Percentiles rank a stretch among this genome's conserved stretches.
phyloP scores from a whole-genome alignment of 116 monocot genomes.

The Dioscorea cayenensis region DNA sequence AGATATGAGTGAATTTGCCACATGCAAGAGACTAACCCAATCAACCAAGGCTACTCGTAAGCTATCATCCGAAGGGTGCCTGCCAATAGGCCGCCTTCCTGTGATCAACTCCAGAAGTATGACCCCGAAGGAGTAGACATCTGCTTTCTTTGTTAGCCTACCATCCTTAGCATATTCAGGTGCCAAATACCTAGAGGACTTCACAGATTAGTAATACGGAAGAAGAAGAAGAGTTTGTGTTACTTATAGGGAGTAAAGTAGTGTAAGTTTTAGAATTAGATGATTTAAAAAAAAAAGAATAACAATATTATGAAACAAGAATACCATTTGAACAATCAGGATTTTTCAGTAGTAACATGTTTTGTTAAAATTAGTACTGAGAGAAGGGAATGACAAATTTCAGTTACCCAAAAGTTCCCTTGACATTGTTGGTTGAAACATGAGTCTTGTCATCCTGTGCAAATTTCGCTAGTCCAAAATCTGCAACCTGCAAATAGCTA shows the following conservation, averaged over 20 bases:
- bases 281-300: too few relatives aligned
- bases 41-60: conserved; percentile 23
- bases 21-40: conserved; percentile 36
- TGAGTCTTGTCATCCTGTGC: conserved; percentile 67
- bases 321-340: too few relatives aligned
- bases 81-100: conserved; percentile 44
- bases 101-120: conserved; percentile 71
- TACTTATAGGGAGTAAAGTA: neutral
- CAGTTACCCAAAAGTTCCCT: conserved; percentile 81
- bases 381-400: neutral
- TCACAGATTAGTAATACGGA: neutral
- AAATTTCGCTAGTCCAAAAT: conserved; percentile 81
- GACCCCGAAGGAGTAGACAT: conserved; percentile 67
- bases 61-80: conserved; percentile 50
- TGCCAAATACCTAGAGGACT: conserved; percentile 41
- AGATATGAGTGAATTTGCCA: neutral
- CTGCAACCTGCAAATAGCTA: conserved; percentile 64
- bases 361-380: neutral
- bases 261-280: too few relatives aligned
- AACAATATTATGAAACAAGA: too few relatives aligned
- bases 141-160: conserved; percentile 54
- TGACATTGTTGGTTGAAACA: conserved; percentile 80
- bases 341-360: neutral
- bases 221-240: neutral
- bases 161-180: conserved; percentile 73